These are phyloP conservation scores for Flaveria robusta DNA, from an alignment of 129 eudicot genomes.

Conservation along the genomic window DNA sequence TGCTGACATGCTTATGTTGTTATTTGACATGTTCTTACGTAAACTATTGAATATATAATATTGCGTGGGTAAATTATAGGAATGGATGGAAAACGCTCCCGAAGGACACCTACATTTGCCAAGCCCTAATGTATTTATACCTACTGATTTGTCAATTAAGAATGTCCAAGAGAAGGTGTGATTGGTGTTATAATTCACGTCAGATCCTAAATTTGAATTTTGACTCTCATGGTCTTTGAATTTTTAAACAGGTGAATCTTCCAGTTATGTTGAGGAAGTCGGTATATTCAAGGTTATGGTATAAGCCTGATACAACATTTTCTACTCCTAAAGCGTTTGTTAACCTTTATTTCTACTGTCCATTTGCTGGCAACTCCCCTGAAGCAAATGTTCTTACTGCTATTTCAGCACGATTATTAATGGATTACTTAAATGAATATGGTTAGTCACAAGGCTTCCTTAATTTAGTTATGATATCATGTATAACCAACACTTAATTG, in stretches of 20 bases:
- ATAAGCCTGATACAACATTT: constrained; percentile 81
- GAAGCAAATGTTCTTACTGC: constrained; percentile 81
- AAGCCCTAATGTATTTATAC: constrained; percentile 75
- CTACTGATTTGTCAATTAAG: constrained; percentile 83
- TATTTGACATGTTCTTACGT: not conserved
- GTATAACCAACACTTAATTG: not conserved
- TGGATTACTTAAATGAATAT: constrained; percentile 95
- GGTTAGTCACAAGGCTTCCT: constrained; percentile 50
- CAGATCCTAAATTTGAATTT: not conserved
- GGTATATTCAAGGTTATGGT: constrained; percentile 84
- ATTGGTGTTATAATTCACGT: constrained; percentile 29
- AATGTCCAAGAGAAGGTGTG: constrained; percentile 60
- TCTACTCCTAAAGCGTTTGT: constrained; percentile 85
- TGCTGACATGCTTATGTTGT: constrained; percentile 22
- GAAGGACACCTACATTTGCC: constrained; percentile 76
- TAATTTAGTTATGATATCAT: not conserved
- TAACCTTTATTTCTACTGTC: constrained; percentile 84
- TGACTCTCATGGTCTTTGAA: constrained; percentile 18
- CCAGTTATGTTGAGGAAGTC: constrained; percentile 83
- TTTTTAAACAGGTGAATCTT: constrained; percentile 44
- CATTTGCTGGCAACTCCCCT: constrained; percentile 78
- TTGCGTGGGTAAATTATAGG: constrained; percentile 49
- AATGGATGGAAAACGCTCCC: constrained; percentile 81
- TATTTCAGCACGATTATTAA: constrained; percentile 76
- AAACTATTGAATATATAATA: constrained; percentile 7